Evolutionary conservation across 257 asterid species (phyloP), one percentile per base, ranked within the genome.

Genomic region (Forsythia suspensa): DNA sequence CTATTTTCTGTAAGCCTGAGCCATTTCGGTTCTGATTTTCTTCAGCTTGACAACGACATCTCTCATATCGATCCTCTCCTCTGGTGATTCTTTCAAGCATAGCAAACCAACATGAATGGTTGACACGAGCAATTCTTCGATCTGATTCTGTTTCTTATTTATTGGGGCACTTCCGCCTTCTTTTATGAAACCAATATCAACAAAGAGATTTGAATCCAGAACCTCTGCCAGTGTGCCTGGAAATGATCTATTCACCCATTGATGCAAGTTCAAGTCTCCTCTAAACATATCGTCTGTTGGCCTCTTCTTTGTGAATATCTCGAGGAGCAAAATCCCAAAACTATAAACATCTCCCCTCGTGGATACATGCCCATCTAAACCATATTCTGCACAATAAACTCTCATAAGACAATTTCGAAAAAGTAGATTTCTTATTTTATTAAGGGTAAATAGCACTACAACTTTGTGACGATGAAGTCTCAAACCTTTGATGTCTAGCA

Each of bases 321-420:
- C 89, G 0, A 85, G 84, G 81, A 88, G 70, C 79, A 88, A 69
- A 80, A 88, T 76, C 44, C 91, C 89, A 44, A 79, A 85, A 75
- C 91, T 83, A 82, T 88, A 88, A 11, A 85, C 84, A 78, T 85
- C 91, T 5, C 84, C 75, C 79, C 74, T 75, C 5, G 84, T 80
- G 7, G 88, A 85, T 37, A 78, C 80, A n/a, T 75, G 84, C 5
- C 91, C 89, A 20, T 84, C 85, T 41, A 75, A 66, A 7, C 91
- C 88, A 38, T 75, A 82, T 79, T 88, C 91, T 86, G 89, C 75
- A 37, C 77, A 78, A 44, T 15, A 59, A 18, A 66, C 18, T 81
- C 4, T 29, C n/a, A 41, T 59, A 4, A 78, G 65, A 24, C 36
- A 69, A 37, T 24, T 40, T 59, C 13, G 0, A 59, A 20, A 59